A percentile compares a stretch with the other conserved stretches of the same genome.
These are phyloP conservation scores for Russula vinacea DNA, from an alignment of 768 basidiomycete genomes.

Conservation along the genomic window DNA sequence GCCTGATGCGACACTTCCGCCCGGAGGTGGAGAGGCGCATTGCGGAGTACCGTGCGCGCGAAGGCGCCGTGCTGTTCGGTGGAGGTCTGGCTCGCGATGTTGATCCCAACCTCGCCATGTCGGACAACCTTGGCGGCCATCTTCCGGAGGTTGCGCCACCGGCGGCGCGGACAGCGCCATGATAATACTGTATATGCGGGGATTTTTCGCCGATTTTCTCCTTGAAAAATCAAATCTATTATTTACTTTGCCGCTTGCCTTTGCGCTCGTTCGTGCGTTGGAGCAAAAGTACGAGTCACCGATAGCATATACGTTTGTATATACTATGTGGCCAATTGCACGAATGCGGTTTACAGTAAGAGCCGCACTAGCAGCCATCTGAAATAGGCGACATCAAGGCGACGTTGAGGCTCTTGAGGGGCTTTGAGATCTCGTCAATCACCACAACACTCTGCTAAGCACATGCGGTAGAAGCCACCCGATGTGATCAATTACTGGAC, in stretches of 20 bases:
- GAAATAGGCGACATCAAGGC: too few species aligned
- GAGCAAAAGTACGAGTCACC: background rate
- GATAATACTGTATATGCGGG: background rate
- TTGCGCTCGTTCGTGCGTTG: background rate
- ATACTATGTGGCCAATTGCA: too few species aligned
- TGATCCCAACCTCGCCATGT: constrained; percentile 66
- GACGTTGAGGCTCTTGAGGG: too few species aligned
- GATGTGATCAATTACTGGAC: too few species aligned
- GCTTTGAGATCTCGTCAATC: too few species aligned
- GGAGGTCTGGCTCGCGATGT: constrained; percentile 66
- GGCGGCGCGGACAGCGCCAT: constrained; percentile 9
- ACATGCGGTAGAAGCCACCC: too few species aligned
- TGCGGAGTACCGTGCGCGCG: constrained; percentile 60
- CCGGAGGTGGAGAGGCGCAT: constrained; percentile 92
- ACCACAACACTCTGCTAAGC: too few species aligned
- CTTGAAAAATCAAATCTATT: background rate
- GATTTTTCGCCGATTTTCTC: background rate
- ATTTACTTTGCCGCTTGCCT: background rate
- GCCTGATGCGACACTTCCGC: constrained; percentile 95
- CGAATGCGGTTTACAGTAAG: too few species aligned
- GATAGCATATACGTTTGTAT: too few species aligned
- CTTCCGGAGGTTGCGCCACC: constrained; percentile 42
- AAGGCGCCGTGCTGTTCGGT: constrained; percentile 83
- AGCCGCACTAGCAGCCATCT: too few species aligned
- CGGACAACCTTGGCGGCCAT: constrained; percentile 67